Evolutionary conservation across 2,329 filamentous ascomycete species (phyloP), one percentile per base, ranked within the genome.

Genomic region (Phaeosphaeriaceae sp.): DNA sequence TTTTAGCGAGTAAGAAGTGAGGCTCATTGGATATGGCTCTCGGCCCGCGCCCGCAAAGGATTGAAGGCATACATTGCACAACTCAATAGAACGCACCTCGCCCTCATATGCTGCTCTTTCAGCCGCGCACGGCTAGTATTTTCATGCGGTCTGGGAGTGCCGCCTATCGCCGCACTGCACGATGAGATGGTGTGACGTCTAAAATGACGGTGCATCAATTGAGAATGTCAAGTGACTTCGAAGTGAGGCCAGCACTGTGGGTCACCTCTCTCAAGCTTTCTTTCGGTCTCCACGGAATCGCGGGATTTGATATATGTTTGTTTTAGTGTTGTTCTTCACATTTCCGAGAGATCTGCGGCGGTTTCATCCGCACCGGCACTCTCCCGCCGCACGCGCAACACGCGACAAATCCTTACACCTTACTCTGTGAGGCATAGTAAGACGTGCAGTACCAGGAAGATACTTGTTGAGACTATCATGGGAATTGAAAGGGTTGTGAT

Each of bases 321-420:
- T 58, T 61, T 52, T 56, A 39, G 39, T 42, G 42, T 50, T 48
- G 50, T 60, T 55, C 54, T 39, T 38, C 35, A 20, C 6, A 13
- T 51, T 50, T 43, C 42, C 43, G 49, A 37, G 42, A 50, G 63
- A 66, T 66, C 63, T 41, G 47, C 59, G 34, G 48, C 44, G 48
- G 54, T 50, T 56, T 53, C 46, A 46, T 43, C 21, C 37, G 26
- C 49, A 56, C 47, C 50, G 56, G 48, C 52, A 50, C 49, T 62
- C 60, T 68, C 64, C 64, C 63, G 66, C 61, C 58, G 54, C 60
- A 69, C 46, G 56, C 63, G 63, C 64, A 59, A 42, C 47, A 61
- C 54, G 54, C 58, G 54, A 56, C 30, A 46, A 29, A 42, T 37
- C 50, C 42, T 49, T 16, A 29, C 36, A 37, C 33, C 50, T 60